Percentiles rank a stretch among this genome's conserved stretches.
These are phyloP conservation scores for Nitzschia sp. DNA, from an alignment of 108 stramenopile species.

Conservation along the genomic window DNA sequence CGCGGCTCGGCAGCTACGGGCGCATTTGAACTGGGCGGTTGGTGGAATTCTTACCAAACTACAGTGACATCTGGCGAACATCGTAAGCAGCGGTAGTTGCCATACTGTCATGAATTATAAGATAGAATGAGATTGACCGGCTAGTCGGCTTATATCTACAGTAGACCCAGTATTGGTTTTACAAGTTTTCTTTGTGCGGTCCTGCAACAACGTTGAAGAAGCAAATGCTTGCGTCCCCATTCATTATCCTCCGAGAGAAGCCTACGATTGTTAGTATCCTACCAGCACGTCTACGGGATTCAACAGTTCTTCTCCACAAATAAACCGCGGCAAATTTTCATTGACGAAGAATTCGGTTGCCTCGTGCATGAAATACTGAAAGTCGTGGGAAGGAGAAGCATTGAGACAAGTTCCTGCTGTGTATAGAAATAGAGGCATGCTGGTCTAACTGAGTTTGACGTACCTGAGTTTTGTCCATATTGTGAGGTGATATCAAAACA, in stretches of 20 bases:
- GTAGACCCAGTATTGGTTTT: no score
- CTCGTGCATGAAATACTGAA: slow-evolving; percentile 73
- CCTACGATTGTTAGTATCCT: slow-evolving; percentile 80
- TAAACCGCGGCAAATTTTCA: slow-evolving; percentile 71
- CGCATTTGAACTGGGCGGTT: slow-evolving; percentile 78
- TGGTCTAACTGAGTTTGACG: background rate
- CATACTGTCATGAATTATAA: no score
- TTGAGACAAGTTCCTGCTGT: background rate
- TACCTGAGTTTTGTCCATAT: slow-evolving; percentile 46
- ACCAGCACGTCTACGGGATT: slow-evolving; percentile 68
- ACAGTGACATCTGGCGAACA: no score
- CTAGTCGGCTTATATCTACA: no score
- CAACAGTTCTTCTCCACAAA: slow-evolving; percentile 63
- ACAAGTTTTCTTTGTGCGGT: no score
- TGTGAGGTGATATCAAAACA: slow-evolving; percentile 69
- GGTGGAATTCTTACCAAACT: slow-evolving; percentile 29
- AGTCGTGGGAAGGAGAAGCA: background rate
- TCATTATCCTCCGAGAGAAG: no score
- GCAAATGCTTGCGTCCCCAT: no score
- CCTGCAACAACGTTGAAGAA: no score
- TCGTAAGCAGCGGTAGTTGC: no score
- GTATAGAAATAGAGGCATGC: no score
- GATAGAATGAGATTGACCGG: no score
- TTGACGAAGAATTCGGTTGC: slow-evolving; percentile 75
- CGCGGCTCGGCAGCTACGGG: slow-evolving; percentile 86